Conservation (phyloP, 192 early-diverging fungal genomes). For the Rhizophagus prolifer region DNA sequence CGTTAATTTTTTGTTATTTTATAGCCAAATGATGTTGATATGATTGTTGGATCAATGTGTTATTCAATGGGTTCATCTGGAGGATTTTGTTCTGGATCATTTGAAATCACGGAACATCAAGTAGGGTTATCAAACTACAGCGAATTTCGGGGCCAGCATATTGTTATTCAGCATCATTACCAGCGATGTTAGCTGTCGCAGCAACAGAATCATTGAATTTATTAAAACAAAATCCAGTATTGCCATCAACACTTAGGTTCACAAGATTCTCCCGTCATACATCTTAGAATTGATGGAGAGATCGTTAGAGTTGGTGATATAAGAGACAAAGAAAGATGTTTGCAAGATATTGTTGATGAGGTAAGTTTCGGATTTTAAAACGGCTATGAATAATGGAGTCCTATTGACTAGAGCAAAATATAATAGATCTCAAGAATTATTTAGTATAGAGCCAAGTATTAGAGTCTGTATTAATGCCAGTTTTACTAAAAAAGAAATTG, state of each 20-base stretch:
- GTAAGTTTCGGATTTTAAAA: constrained; percentile 25
- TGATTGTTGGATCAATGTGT: constrained; percentile 84
- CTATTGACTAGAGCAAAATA: constrained; percentile 88
- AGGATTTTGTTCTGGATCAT: constrained; percentile 87
- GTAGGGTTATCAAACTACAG: constrained; percentile 39
- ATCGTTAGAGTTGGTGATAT: constrained; percentile 21
- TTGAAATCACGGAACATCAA: constrained; percentile 83
- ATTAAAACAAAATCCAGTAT: constrained; percentile 46
- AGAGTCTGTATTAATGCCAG: constrained; percentile 74
- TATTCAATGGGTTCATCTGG: constrained; percentile 79
- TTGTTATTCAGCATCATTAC: constrained; percentile 92
- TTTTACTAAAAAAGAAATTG: constrained; percentile 45
- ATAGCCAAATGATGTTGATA: constrained; percentile 75
- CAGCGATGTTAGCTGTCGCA: constrained; percentile 86
- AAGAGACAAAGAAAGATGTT: constrained; percentile 71
- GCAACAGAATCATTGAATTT: constrained; percentile 81
- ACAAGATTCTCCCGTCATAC: constrained; percentile 68
- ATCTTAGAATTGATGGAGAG: constrained; percentile 56
- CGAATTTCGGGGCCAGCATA: constrained; percentile 87
- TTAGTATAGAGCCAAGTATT: constrained; percentile 76
- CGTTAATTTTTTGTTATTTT: background rate
- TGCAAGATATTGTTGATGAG: constrained; percentile 83
- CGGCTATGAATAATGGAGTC: constrained; percentile 75
- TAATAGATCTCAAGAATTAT: constrained; percentile 76
- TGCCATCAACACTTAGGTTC: constrained; percentile 57